phyloP scores from a whole-genome alignment of 371 early-diverging fungal genomes.

The Mucor ambiguus region DNA sequence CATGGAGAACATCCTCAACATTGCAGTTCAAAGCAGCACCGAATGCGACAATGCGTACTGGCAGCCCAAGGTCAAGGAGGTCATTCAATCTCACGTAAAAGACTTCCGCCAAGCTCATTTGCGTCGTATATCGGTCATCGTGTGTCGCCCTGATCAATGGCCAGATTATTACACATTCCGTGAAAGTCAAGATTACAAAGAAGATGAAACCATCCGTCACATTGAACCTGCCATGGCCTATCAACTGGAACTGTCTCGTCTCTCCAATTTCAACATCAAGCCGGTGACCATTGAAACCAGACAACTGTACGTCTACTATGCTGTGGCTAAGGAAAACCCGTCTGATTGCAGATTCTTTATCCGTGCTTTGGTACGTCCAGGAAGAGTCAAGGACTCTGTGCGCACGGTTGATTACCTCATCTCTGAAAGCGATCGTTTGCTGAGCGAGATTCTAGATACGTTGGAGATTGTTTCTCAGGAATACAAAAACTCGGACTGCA shows the following conservation, averaged over 20 bases:
- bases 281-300: slow-evolving; percentile 92
- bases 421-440: slow-evolving; percentile 89
- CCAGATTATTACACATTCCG: slow-evolving; percentile 97
- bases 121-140: slow-evolving; percentile 90
- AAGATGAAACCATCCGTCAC: slow-evolving; percentile 95
- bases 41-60: slow-evolving; percentile 67
- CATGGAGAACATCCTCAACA: slow-evolving; percentile 82
- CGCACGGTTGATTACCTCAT: slow-evolving; percentile 92
- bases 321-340: slow-evolving; percentile 91
- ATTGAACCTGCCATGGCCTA: slow-evolving; percentile 98
- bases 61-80: slow-evolving; percentile 53
- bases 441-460: slow-evolving; percentile 93
- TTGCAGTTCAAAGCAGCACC: slow-evolving; percentile 59
- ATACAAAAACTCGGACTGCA: slow-evolving; percentile 95
- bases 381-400: slow-evolving; percentile 73
- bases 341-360: slow-evolving; percentile 97
- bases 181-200: slow-evolving; percentile 80
- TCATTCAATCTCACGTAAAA: slow-evolving; percentile 55
- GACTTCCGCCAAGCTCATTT: slow-evolving; percentile 77
- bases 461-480: slow-evolving; percentile 88
- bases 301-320: slow-evolving; percentile 95
- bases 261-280: slow-evolving; percentile 94
- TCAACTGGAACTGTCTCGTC: slow-evolving; percentile 91
- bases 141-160: slow-evolving; percentile 79
- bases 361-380: slow-evolving; percentile 94